phyloP scores from a whole-genome alignment of 2,329 filamentous ascomycete species.

The Trichoderma cornu-damae region DNA sequence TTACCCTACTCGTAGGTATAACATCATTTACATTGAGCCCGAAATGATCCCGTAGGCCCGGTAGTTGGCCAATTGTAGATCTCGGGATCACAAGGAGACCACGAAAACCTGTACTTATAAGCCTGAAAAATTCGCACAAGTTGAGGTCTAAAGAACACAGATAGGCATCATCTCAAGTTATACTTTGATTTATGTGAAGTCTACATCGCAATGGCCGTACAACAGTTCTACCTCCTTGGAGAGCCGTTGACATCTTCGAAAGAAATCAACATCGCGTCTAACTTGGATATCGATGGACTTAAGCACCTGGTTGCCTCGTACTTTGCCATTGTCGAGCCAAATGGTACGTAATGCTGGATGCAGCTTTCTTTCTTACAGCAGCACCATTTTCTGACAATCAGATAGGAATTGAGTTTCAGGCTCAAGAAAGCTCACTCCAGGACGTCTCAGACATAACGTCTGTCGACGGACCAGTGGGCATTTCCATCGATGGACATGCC shows the following conservation, averaged over 20 bases:
- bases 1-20: not conserved
- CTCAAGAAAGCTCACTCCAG: not conserved
- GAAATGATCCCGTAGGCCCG: not conserved
- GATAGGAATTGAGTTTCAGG: not conserved
- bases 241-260: constrained; percentile 35
- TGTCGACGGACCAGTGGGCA: constrained; percentile 32
- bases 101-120: not conserved
- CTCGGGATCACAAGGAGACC: not conserved
- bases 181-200: not conserved
- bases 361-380: not conserved
- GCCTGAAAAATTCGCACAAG: not conserved
- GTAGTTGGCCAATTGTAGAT: not conserved
- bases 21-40: not conserved
- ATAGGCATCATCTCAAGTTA: not conserved
- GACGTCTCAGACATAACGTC: constrained; percentile 34
- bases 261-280: constrained; percentile 35
- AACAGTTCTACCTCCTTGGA: constrained; percentile 40
- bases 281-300: constrained; percentile 35
- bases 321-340: constrained; percentile 41
- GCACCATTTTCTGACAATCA: not conserved
- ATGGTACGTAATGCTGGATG: constrained; percentile 28
- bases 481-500: constrained; percentile 45
- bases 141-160: not conserved
- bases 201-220: constrained; percentile 31
- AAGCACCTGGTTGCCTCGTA: constrained; percentile 38